Evolutionary conservation across 805 yeast genomes (phyloP).

Genomic region (Spathaspora girioi): DNA sequence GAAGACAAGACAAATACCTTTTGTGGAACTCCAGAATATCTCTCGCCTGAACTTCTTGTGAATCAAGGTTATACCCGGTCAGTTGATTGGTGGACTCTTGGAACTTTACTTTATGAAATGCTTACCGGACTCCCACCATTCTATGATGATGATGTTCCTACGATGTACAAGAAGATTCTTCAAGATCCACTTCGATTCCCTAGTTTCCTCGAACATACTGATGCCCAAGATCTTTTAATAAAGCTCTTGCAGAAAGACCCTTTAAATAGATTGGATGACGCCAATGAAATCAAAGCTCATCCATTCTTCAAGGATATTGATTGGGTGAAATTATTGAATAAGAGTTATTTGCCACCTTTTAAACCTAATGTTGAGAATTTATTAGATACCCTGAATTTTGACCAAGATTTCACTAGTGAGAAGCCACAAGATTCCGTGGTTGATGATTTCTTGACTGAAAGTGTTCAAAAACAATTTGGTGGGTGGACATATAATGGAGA

Average conservation of each 20-base stretch:
- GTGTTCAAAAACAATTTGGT: slow-evolving; percentile 97
- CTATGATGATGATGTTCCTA: slow-evolving; percentile 88
- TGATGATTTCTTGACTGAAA: slow-evolving; percentile 84
- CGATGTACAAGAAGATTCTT: slow-evolving; percentile 90
- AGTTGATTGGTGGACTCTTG: slow-evolving; percentile 99
- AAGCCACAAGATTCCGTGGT: slow-evolving; percentile 94
- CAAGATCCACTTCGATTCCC: slow-evolving; percentile 91
- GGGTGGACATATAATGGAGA: slow-evolving; percentile 96
- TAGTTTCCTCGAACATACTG: slow-evolving; percentile 70
- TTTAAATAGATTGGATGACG: slow-evolving; percentile 71
- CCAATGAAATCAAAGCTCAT: slow-evolving; percentile 79
- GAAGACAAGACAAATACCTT: slow-evolving; percentile 88
- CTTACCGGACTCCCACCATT: slow-evolving; percentile 95
- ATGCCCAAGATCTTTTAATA: slow-evolving; percentile 76
- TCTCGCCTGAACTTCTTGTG: slow-evolving; percentile 89
- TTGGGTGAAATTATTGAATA: slow-evolving; percentile 78
- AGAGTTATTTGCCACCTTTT: slow-evolving; percentile 92
- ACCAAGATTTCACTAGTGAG: slow-evolving; percentile 86
- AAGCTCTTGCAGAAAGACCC: slow-evolving; percentile 86
- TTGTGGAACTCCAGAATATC: slow-evolving; percentile 97
- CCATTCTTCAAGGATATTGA: slow-evolving; percentile 85
- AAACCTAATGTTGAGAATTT: slow-evolving; percentile 86
- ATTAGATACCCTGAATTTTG: slow-evolving; percentile 90
- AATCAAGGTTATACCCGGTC: slow-evolving; percentile 94
- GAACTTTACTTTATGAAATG: slow-evolving; percentile 92